Percentiles rank a stretch among this genome's conserved stretches.
phyloP scores from a whole-genome alignment of 176 grass and related monocot genomes.

The Rhynchospora breviuscula region DNA sequence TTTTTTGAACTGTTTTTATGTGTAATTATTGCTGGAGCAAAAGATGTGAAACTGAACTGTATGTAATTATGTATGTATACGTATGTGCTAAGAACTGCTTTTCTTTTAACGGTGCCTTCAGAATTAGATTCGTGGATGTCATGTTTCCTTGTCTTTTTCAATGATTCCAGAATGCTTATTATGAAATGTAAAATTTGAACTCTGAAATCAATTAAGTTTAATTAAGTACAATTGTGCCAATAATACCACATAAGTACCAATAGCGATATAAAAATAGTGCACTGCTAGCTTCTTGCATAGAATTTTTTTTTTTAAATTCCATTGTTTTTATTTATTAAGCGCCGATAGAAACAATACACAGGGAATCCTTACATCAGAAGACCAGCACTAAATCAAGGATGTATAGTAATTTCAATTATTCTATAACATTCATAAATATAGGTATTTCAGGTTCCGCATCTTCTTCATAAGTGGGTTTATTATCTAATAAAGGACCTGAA shows the following conservation, averaged over 20 bases:
- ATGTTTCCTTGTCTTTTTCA: not conserved
- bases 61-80: too few species aligned
- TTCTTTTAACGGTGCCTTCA: not conserved
- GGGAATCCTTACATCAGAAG: not conserved
- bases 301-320: not conserved
- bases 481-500: not conserved
- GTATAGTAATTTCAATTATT: not conserved
- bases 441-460: not conserved
- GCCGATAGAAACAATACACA: not conserved
- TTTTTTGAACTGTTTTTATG: not conserved
- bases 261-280: not conserved
- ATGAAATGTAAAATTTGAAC: not conserved
- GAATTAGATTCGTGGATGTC: not conserved
- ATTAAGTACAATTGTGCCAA: not conserved
- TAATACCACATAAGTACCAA: not conserved
- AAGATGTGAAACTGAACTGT: not conserved
- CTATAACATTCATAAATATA: not conserved
- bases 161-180: not conserved
- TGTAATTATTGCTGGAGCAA: not conserved
- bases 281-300: not conserved
- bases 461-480: not conserved
- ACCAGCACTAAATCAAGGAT: not conserved
- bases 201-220: not conserved
- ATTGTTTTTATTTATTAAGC: not conserved
- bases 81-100: not conserved